Conservation (phyloP, 805 yeast genomes). For the Myxozyma lipomycoides region DNA sequence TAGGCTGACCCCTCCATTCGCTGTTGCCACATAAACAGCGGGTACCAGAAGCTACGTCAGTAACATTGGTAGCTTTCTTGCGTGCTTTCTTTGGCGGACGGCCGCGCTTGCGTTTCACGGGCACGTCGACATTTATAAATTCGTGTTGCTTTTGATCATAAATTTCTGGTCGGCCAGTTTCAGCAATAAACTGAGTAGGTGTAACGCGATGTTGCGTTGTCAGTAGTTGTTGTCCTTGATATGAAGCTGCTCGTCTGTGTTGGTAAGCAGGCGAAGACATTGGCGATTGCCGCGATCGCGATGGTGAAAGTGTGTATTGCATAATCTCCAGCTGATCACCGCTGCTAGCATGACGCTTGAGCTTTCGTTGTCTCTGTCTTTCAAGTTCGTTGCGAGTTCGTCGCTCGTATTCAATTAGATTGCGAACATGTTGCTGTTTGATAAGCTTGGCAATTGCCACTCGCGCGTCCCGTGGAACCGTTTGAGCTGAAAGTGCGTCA, state of each 20-base stretch:
- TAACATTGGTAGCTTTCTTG: background rate
- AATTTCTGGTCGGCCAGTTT: background rate
- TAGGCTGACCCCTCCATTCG: conserved; percentile 23
- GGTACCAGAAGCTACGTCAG: conserved; percentile 1
- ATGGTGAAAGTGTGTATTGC: background rate
- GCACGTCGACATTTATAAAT: background rate
- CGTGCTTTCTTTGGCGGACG: conserved; percentile 11
- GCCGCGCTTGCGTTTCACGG: conserved; percentile 11
- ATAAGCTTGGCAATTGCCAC: conserved; percentile 21
- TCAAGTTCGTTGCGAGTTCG: background rate
- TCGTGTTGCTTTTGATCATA: background rate
- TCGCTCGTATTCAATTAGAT: conserved; percentile 9
- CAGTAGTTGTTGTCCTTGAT: background rate
- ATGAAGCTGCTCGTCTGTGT: background rate
- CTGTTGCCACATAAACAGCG: conserved; percentile 18
- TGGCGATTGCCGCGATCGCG: background rate
- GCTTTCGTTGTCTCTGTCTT: conserved; percentile 1
- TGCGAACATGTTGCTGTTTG: conserved; percentile 12
- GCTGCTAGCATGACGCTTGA: conserved; percentile 13
- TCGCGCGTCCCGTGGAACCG: conserved; percentile 17
- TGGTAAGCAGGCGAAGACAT: background rate
- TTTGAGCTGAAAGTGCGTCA: conserved; percentile 1
- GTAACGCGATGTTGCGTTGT: background rate
- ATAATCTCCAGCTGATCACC: background rate
- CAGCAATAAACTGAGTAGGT: background rate